Evolutionary conservation across 768 basidiomycete species (phyloP).

Genomic region (Rhizopogon vinicolor): DNA sequence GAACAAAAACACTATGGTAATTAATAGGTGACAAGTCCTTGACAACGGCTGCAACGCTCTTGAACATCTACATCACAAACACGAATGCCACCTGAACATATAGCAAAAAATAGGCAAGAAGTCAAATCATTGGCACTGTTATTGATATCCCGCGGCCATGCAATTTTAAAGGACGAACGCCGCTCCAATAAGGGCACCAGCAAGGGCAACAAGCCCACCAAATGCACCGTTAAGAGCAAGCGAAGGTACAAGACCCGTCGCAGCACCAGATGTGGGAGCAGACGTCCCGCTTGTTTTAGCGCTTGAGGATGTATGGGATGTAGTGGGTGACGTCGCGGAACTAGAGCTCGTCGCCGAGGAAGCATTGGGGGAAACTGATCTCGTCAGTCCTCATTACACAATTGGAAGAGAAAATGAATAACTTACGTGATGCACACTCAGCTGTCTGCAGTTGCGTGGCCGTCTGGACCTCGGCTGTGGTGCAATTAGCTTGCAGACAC

Average conservation of each 20-base stretch:
- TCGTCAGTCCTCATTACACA: neutral
- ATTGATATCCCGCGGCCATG: neutral
- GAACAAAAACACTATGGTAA: too few relatives aligned
- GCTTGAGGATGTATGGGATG: neutral
- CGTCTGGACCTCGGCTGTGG: slow-evolving; percentile 20
- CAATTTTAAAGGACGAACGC: slow-evolving; percentile 14
- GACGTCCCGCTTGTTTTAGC: neutral
- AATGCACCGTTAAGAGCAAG: slow-evolving; percentile 14
- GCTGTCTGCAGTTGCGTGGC: slow-evolving; percentile 26
- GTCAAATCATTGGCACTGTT: neutral
- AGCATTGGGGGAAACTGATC: neutral
- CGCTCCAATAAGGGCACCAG: slow-evolving; percentile 21
- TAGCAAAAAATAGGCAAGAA: neutral
- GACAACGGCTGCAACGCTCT: neutral
- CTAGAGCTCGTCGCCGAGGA: neutral
- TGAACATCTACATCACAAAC: neutral
- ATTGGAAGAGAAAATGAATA: neutral
- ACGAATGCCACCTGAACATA: neutral
- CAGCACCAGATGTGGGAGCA: slow-evolving; percentile 8
- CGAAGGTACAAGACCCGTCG: slow-evolving; percentile 9
- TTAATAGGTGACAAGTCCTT: neutral
- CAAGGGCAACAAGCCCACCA: slow-evolving; percentile 19
- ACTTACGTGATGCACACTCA: slow-evolving; percentile 28
- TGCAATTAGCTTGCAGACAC: slow-evolving; percentile 34
- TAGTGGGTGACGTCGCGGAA: neutral